Conservation (phyloP, 768 basidiomycete species). For the Leucocoprinus sp. region DNA sequence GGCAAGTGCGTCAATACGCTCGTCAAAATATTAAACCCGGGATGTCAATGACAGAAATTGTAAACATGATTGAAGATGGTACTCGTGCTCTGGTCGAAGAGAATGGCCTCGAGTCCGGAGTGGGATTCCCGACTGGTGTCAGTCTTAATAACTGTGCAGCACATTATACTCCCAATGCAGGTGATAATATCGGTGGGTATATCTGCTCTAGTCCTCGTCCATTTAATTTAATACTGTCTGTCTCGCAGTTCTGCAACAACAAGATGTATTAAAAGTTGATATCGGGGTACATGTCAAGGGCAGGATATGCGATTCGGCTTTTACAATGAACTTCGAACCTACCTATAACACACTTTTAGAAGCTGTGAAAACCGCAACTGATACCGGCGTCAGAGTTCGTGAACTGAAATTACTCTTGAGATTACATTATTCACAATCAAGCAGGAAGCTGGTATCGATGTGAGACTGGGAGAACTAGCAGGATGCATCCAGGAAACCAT, state of each 20-base stretch:
- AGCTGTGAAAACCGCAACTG: slow-evolving; percentile 91
- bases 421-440: background rate
- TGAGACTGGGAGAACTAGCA: slow-evolving; percentile 85
- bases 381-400: slow-evolving; percentile 77
- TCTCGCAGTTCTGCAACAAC: slow-evolving; percentile 60
- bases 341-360: slow-evolving; percentile 85
- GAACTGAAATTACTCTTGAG: background rate
- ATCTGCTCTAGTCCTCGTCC: background rate
- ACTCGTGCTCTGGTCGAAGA: slow-evolving; percentile 90
- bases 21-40: slow-evolving; percentile 83
- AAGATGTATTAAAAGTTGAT: slow-evolving; percentile 94
- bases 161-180: slow-evolving; percentile 93
- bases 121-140: slow-evolving; percentile 96
- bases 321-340: slow-evolving; percentile 84
- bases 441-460: slow-evolving; percentile 95
- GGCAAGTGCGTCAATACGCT: slow-evolving; percentile 80
- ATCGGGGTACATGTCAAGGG: slow-evolving; percentile 97
- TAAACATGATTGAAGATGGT: slow-evolving; percentile 86
- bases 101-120: slow-evolving; percentile 73
- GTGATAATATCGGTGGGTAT: slow-evolving; percentile 69
- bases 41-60: slow-evolving; percentile 92
- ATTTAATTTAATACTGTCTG: background rate
- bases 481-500: slow-evolving; percentile 95
- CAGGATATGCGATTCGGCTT: slow-evolving; percentile 92
- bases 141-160: slow-evolving; percentile 93